Evolutionary conservation across 2,329 filamentous ascomycete genomes (phyloP), one percentile per base, ranked within the genome.

Genomic region (Berkeleyomyces rouxiae): DNA sequence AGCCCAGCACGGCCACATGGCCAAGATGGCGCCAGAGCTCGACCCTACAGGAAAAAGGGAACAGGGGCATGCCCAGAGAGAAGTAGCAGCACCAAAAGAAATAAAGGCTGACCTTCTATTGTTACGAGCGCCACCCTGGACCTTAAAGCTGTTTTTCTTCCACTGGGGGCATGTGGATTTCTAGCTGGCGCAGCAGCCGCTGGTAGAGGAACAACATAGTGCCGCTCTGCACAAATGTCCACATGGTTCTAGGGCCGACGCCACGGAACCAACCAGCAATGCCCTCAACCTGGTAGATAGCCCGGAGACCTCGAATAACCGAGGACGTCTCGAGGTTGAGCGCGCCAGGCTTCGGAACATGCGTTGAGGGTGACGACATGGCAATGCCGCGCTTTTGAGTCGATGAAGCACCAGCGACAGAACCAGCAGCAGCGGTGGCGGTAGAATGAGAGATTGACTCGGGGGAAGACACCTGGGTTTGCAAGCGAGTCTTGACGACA

Each of bases 161-260:
- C 63, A 73, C 72, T 11, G 67, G 61, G 2, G 73, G 74, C 64
- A 70, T 68, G 71, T 75, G 75, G 47, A 73, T 67, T 63, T 91
- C 87, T 67, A 97, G 80, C 73, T 85, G 83, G 69, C 87, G 85
- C 70, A 97, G 75, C 63, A 97, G 77, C 65, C 85, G 87, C 75
- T 97, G 92, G 73, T 97, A 97, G 72, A 96, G 78, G 68, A 97
- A 91, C 71, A 97, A 78, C 92, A 97, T 97, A 67, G 90, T 95
- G 49, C 91, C 88, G 70, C 88, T 96, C 76, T 99, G 93, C 64
- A 97, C 89, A 70, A 92, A 96, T 31, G 93, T 99, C 93, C 93
- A 99, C 11, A 97, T 89, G 63, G 86, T 86, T 61, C 93, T 83
- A 1, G 93, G 93, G 0, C 92, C 92, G 1, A 99, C 92, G 36